Evolutionary conservation across 2,329 filamentous ascomycete species (phyloP).

Genomic region (Diaporthe helianthi): DNA sequence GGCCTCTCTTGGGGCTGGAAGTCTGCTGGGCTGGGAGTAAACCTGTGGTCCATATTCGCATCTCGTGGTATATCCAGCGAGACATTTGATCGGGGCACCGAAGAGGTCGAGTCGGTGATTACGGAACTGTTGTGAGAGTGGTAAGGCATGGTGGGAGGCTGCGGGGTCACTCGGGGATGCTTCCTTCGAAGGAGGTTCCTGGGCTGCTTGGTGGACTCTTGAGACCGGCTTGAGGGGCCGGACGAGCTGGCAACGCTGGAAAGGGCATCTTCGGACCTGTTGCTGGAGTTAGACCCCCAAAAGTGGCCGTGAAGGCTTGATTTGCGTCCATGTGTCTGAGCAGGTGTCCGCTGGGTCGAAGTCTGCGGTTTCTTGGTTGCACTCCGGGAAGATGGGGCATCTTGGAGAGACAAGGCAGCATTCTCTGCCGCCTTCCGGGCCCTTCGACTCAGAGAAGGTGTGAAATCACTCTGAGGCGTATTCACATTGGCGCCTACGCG

Average conservation of each 20-base stretch:
- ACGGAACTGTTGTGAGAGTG: conserved; percentile 46
- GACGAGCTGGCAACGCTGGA: conserved; percentile 44
- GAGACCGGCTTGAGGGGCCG: conserved; percentile 44
- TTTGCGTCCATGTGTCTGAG: conserved; percentile 39
- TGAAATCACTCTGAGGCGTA: conserved; percentile 39
- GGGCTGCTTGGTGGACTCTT: conserved; percentile 43
- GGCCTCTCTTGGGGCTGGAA: conserved; percentile 50
- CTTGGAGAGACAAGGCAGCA: conserved; percentile 23
- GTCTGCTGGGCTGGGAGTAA: conserved; percentile 54
- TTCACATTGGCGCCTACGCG: conserved; percentile 42
- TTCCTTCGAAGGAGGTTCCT: conserved; percentile 59
- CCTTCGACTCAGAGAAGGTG: conserved; percentile 38
- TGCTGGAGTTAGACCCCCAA: conserved; percentile 48
- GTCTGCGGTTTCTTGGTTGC: conserved; percentile 48
- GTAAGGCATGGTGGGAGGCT: conserved; percentile 43
- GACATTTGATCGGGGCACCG: conserved; percentile 48
- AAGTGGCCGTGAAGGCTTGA: conserved; percentile 52
- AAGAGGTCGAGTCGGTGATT: conserved; percentile 53
- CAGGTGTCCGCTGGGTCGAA: conserved; percentile 41
- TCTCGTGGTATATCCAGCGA: conserved; percentile 46
- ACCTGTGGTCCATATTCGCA: conserved; percentile 49
- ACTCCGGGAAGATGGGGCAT: conserved; percentile 33
- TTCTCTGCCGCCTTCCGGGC: conserved; percentile 41
- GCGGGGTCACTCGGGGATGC: conserved; percentile 53
- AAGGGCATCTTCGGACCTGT: conserved; percentile 43